Evolutionary conservation across 495 filamentous ascomycete genomes (phyloP).

Genomic region (Trichoderma asperelloides): DNA sequence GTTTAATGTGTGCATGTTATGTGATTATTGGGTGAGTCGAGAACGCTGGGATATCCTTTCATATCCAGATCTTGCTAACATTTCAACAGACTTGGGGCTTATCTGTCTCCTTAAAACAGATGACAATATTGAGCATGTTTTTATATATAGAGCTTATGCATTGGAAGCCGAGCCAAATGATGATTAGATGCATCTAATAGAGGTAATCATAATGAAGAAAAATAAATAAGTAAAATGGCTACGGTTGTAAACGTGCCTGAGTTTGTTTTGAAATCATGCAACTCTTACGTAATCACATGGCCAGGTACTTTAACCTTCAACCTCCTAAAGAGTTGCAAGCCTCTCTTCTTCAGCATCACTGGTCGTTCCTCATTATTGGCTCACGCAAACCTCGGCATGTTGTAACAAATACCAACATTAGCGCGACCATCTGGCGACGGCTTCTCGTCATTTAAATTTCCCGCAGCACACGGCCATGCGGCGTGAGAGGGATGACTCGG

Average conservation of each 20-base stretch:
- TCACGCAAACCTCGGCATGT: neutral
- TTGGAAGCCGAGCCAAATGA: neutral
- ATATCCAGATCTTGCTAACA: neutral
- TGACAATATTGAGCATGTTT: neutral
- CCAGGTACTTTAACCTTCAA: neutral
- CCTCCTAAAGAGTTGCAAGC: neutral
- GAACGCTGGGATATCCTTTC: neutral
- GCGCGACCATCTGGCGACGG: neutral
- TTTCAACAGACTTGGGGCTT: neutral
- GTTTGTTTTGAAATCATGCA: neutral
- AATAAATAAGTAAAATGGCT: neutral
- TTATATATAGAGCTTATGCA: neutral
- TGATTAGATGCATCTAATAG: neutral
- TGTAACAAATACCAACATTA: neutral
- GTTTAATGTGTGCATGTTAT: conserved; percentile 66
- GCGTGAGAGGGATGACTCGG: conserved; percentile 18
- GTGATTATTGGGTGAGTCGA: conserved; percentile 42
- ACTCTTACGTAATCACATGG: neutral
- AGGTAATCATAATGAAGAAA: neutral
- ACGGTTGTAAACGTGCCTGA: neutral
- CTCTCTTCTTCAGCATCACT: neutral
- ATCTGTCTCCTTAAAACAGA: conserved; percentile 2
- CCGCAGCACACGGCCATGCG: neutral
- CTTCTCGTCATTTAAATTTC: neutral
- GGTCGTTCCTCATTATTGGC: neutral